Evolutionary conservation across 1,284 basidiomycete genomes (phyloP), one percentile per base, ranked within the genome.

Genomic region (Papiliotrema flavescens): DNA sequence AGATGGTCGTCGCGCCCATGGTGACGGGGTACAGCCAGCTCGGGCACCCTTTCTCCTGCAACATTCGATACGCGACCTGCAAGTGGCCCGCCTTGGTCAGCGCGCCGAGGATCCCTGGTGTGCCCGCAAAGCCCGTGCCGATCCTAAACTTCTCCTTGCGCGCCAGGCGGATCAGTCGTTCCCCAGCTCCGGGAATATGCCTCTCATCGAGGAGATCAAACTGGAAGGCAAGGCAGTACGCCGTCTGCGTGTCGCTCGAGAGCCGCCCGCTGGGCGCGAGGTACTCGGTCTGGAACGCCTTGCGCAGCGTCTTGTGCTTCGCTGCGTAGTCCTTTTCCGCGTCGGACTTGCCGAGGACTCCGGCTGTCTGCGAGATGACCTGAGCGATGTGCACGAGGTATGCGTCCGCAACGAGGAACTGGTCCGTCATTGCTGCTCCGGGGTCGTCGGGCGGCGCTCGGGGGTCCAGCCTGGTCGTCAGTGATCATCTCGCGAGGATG

Each of bases 1-100:
- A 73, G 17, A 74, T 70, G 4, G 72, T 74, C 1, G 74, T 76
- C 2, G 74, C 71, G 3, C 71, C 74, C 70, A 74, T 71, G 7
- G 49, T 46, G n/a, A 75, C 68, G 2, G 64, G 57, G 47, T 73
- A 73, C 2, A 75, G 58, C 71, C 71, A 74, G 17, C 56, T 61
- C 1, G 73, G 73, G 44, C 57, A 59, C 19, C 64, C 63, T 43
- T 56, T 59, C 56, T 73, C 72, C 55, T 74, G 70, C 14, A 75
- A 61, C 73, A 75, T 74, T 43, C 73, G 53, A 46, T 75, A 75
- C 14, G 73, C 73, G 13, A 67, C 37, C 4, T 64, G 59, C 9
- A 63, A 41, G 15, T 54, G 53, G 1, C 57, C 65, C 9, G 63
- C 58, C n/a, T 57, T 51, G 2, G 65, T 65, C 11, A 75, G 59